Percentiles rank a stretch among this genome's conserved stretches.
Evolutionary conservation across 1,284 basidiomycete genomes (phyloP).

Genomic region (Cerioporus squamosus): DNA sequence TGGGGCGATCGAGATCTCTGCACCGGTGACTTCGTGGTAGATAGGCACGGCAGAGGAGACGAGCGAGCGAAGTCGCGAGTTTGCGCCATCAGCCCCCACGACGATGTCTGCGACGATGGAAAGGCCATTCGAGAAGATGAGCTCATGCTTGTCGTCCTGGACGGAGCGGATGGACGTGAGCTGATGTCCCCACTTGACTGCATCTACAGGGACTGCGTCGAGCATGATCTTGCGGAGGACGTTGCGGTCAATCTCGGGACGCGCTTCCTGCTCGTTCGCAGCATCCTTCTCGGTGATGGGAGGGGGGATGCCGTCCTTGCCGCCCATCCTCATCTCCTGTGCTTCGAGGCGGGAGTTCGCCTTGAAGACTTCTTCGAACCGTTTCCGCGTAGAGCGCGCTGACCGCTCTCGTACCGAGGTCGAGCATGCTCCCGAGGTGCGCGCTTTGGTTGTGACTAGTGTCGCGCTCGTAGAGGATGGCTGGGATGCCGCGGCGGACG

Average conservation of each 20-base stretch:
- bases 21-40: neutral
- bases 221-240: neutral
- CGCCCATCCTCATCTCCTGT: neutral
- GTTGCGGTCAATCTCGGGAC: conserved; percentile 1
- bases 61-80: neutral
- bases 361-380: neutral
- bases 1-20: neutral
- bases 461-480: neutral
- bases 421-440: neutral
- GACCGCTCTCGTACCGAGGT: neutral
- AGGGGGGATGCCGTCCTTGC: neutral
- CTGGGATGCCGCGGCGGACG: neutral
- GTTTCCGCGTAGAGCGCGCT: neutral
- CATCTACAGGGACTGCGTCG: neutral
- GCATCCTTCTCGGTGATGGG: neutral
- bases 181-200: neutral
- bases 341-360: neutral
- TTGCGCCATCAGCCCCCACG: neutral
- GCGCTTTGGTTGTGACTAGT: neutral
- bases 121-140: neutral
- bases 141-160: neutral
- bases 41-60: conserved; percentile 1
- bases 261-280: neutral
- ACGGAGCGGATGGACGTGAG: neutral
- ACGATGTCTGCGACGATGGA: too few relatives aligned